These are phyloP conservation scores for Endocladia muricata DNA, from an alignment of 31 red algal species.

Conservation along the genomic window DNA sequence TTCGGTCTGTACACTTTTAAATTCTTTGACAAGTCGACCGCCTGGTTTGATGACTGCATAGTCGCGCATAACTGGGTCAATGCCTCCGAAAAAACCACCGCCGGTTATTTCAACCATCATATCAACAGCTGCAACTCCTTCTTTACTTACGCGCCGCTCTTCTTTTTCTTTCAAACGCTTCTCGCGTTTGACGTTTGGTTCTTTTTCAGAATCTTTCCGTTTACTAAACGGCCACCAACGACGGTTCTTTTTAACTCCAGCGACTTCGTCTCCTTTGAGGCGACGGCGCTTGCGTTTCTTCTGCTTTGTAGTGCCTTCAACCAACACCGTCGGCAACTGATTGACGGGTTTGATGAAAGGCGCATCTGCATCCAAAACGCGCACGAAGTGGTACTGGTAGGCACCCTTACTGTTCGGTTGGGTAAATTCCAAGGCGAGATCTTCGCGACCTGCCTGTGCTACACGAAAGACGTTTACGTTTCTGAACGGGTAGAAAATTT, in stretches of 20 bases:
- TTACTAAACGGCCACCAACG: constrained; percentile 12
- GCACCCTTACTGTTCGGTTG: constrained; percentile 14
- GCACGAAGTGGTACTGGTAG: constrained; percentile 3
- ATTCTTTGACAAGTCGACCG: constrained; percentile 10
- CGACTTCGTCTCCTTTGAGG: no score
- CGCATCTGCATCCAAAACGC: background rate
- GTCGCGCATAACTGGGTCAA: background rate
- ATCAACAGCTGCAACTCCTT: no score
- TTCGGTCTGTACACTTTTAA: background rate
- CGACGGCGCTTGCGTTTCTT: background rate
- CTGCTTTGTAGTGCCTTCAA: background rate
- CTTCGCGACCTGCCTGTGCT: background rate
- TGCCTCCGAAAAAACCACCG: constrained; percentile 3
- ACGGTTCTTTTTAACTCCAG: no score
- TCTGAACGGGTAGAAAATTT: no score
- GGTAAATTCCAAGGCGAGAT: background rate
- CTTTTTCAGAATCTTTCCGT: background rate
- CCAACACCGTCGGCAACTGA: background rate
- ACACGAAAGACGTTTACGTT: background rate
- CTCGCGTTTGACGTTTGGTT: background rate
- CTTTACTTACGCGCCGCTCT: no score
- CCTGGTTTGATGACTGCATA: background rate
- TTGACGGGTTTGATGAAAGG: constrained; percentile 7
- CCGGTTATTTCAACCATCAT: constrained; percentile 3
- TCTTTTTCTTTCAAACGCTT: background rate